phyloP scores from a whole-genome alignment of 495 filamentous ascomycete species.

The Neurospora pannonica region DNA sequence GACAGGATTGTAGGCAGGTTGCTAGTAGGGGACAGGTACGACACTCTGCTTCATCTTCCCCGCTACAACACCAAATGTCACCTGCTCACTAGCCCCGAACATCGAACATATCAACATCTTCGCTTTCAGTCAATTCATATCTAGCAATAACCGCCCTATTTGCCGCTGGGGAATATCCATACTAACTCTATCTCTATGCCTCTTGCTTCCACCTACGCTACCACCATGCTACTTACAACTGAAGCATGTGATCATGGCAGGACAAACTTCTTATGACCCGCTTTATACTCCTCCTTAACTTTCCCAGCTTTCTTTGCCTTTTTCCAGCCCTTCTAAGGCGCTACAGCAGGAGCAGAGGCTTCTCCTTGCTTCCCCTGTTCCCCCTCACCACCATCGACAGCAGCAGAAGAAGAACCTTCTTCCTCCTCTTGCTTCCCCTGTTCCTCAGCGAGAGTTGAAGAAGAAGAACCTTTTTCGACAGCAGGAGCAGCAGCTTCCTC shows the following conservation, averaged over 20 bases:
- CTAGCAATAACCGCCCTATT: background rate
- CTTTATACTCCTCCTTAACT: background rate
- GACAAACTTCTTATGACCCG: background rate
- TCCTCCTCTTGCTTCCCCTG: background rate
- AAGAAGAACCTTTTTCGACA: background rate
- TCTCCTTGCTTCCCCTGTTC: background rate
- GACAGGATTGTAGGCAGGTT: no score
- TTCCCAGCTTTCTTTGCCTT: background rate
- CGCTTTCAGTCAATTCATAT: background rate
- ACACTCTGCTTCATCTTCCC: background rate
- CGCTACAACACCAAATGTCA: background rate
- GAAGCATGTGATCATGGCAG: background rate
- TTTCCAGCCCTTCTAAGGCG: background rate
- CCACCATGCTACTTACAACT: background rate
- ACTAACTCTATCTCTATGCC: background rate
- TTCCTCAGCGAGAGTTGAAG: background rate
- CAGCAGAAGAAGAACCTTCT: background rate
- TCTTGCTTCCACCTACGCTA: background rate
- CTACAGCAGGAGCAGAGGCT: background rate
- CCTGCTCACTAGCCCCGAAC: background rate
- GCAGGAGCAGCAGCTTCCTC: background rate
- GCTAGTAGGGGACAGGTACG: no score
- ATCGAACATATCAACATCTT: background rate
- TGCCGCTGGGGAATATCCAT: background rate
- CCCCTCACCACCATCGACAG: background rate